Conservation (phyloP, 176 grass and related monocot species). For the Chrysopogon serrulatus region DNA sequence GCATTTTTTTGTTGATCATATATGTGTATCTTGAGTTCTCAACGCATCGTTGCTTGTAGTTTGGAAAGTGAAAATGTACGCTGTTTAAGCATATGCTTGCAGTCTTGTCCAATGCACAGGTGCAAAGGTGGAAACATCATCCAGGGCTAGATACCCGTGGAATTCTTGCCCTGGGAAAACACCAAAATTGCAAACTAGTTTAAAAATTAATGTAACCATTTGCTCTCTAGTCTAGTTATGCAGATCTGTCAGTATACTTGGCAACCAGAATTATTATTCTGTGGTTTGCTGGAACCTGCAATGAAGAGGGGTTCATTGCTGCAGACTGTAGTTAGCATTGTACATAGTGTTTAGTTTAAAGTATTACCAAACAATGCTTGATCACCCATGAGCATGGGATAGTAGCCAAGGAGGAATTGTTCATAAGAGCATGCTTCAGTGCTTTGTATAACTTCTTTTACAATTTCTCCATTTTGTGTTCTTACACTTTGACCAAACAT, state of each 20-base stretch:
- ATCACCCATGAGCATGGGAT: not conserved
- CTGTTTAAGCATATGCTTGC: constrained; percentile 11
- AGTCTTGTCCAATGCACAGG: not conserved
- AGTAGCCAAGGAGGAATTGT: not conserved
- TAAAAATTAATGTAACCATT: not conserved
- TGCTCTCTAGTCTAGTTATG: constrained; percentile 15
- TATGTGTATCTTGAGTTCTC: not conserved
- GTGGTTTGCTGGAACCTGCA: not conserved
- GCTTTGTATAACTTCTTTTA: not conserved
- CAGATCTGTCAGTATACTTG: not conserved
- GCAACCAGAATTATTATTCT: not conserved
- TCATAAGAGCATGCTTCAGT: not conserved
- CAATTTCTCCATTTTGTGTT: not conserved
- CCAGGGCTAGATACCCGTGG: not conserved
- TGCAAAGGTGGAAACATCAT: not conserved
- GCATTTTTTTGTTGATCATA: not conserved
- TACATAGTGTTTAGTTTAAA: not conserved
- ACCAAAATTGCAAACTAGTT: constrained; percentile 13
- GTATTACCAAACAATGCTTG: not conserved
- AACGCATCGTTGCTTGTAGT: not conserved
- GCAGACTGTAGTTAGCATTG: not conserved
- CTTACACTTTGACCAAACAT: not conserved
- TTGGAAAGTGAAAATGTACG: not conserved
- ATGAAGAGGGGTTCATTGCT: not conserved
- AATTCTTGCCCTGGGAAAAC: not conserved